These are phyloP conservation scores for Anacardium occidentale DNA, from an alignment of 345 rosid species.

Conservation along the genomic window DNA sequence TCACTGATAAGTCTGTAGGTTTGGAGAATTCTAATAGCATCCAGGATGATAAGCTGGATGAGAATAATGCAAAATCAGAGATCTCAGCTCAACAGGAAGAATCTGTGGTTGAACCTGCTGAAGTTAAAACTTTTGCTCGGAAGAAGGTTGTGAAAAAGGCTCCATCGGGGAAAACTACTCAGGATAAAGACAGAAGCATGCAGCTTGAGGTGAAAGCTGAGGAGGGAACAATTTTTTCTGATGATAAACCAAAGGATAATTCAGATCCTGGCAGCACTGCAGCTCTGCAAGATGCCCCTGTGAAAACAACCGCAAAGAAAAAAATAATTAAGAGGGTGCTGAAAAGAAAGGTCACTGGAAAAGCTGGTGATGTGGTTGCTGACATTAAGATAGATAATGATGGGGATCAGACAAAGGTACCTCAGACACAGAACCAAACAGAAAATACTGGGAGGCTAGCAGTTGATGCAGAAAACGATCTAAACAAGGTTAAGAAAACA, in stretches of 20 bases:
- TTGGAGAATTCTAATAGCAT: conserved; percentile 36
- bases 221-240: conserved; percentile 39
- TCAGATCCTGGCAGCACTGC: conserved; percentile 35
- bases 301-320: conserved; percentile 61
- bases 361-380: conserved; percentile 30
- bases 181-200: conserved; percentile 37
- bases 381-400: conserved; percentile 42
- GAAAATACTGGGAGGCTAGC: conserved; percentile 32
- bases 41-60: conserved; percentile 42
- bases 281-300: conserved; percentile 41
- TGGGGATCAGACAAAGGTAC: conserved; percentile 38
- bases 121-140: conserved; percentile 46
- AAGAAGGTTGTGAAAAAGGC: conserved; percentile 55
- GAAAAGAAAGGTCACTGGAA: conserved; percentile 61
- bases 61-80: conserved; percentile 40
- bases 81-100: conserved; percentile 42
- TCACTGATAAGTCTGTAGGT: conserved; percentile 41
- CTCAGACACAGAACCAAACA: conserved; percentile 25
- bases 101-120: conserved; percentile 35
- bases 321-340: conserved; percentile 80
- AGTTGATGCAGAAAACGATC: conserved; percentile 33
- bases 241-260: conserved; percentile 47
- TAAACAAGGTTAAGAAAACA: conserved; percentile 17
- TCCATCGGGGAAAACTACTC: conserved; percentile 30
- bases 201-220: conserved; percentile 44